Evolutionary conservation across 768 basidiomycete species (phyloP).

Genomic region (Chalciporus pseudorubinellus): DNA sequence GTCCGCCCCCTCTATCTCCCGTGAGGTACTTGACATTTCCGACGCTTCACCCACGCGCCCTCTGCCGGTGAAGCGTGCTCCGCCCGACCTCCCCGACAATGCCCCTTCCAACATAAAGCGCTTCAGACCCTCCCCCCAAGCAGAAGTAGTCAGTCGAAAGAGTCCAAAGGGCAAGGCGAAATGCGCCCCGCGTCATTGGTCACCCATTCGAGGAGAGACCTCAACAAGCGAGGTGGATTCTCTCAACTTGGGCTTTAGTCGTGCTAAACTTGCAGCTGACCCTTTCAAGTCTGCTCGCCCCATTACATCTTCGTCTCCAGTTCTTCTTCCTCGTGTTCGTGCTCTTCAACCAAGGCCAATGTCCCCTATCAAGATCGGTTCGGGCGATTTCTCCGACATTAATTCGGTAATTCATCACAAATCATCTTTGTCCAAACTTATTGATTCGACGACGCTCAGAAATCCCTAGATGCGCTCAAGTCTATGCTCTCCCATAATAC

Average conservation of each 20-base stretch:
- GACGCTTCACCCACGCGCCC: constrained; percentile 10
- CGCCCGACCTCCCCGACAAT: constrained; percentile 16
- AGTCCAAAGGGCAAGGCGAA: constrained; percentile 5
- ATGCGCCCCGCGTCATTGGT: constrained; percentile 9
- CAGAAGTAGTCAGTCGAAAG: constrained; percentile 24
- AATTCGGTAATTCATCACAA: constrained; percentile 3
- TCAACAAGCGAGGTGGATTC: constrained; percentile 25
- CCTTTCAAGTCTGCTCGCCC: constrained; percentile 23
- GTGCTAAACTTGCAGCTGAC: constrained; percentile 2
- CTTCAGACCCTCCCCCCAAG: constrained; percentile 24
- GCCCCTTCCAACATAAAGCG: constrained; percentile 30
- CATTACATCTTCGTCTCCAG: not conserved
- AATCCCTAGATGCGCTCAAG: constrained; percentile 29
- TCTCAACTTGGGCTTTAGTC: constrained; percentile 15
- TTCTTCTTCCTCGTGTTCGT: constrained; percentile 1
- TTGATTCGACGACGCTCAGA: constrained; percentile 14
- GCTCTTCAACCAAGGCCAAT: not conserved
- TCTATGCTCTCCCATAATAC: constrained; percentile 23
- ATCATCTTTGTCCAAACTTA: not conserved
- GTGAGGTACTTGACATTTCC: constrained; percentile 16
- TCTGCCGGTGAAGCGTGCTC: constrained; percentile 32
- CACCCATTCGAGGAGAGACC: constrained; percentile 14
- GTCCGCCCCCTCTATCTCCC: constrained; percentile 5
- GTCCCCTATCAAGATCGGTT: constrained; percentile 9
- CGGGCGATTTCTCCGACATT: constrained; percentile 17